Conservation (phyloP, 768 basidiomycete species). For the Panaeolus cyanescens region DNA sequence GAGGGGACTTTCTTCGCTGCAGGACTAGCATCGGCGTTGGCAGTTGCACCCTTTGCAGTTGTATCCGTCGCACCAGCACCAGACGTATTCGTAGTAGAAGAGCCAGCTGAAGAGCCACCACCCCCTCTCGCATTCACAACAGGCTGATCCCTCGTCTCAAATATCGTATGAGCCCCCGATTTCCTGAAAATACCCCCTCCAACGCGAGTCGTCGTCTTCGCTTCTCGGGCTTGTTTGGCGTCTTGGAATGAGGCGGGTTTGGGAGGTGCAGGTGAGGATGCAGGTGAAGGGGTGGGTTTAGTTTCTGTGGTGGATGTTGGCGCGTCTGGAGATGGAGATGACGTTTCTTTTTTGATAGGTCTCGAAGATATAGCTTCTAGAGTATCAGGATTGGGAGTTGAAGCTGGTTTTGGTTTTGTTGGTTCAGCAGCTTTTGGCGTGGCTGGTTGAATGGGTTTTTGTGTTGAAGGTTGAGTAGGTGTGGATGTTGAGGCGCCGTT, state of each 20-base stretch:
- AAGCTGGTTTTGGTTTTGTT: neutral
- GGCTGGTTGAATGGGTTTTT: neutral
- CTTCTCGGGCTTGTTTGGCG: conserved; percentile 58
- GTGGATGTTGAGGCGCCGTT: neutral
- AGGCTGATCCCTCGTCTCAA: conserved; percentile 35
- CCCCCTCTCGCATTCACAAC: neutral
- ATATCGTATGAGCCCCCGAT: conserved; percentile 61
- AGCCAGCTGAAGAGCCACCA: neutral
- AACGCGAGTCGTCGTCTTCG: conserved; percentile 42
- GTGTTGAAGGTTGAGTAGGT: neutral
- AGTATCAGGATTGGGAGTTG: conserved; percentile 6
- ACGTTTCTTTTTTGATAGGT: conserved; percentile 18
- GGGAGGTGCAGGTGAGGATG: conserved; percentile 9
- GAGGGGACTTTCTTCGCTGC: neutral
- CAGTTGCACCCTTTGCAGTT: too few relatives aligned
- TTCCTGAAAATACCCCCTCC: conserved; percentile 76
- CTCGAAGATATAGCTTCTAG: conserved; percentile 26
- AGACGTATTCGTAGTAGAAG: too few relatives aligned
- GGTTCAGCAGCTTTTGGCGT: neutral
- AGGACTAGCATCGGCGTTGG: neutral
- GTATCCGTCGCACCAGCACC: too few relatives aligned
- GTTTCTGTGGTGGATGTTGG: conserved; percentile 9
- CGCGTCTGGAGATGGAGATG: conserved; percentile 8
- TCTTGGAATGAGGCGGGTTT: conserved; percentile 50
- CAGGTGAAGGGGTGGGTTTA: conserved; percentile 10